Evolutionary conservation across 2,329 filamentous ascomycete genomes (phyloP), one percentile per base, ranked within the genome.

Genomic region (Fonsecaea nubica): DNA sequence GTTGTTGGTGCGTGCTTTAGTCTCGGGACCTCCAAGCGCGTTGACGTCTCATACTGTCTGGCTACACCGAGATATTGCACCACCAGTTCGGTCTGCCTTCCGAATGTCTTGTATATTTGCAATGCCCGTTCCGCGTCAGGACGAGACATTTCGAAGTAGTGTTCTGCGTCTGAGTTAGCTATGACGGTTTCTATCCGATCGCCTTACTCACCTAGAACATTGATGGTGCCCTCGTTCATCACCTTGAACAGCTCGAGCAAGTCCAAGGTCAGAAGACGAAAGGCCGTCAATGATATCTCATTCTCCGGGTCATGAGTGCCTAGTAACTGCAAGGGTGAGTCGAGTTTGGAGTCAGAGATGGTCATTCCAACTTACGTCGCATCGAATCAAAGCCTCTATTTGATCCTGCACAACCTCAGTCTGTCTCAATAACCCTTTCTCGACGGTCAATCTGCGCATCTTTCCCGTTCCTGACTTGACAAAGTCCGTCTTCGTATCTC

Each of bases 71-170:
- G 86, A 75, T 94, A 99, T 74, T 92, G 89, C 15, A 99, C 94
- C 0, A 98, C 94, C 71, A 90, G 88, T 73, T 98, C 93, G 6
- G 95, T 99, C 78, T 97, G 93, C 74, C 88, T 90, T 15, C 92
- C 92, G 75, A 99, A 99, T 15, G 86, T 90, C 76, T 93, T 92
- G 80, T 99, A 99, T 68, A 99, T 94, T 67, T 89, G 86, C 80
- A 99, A 88, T 64, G 95, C 93, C 69, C 93, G 87, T 77, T 97
- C 92, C 66, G 95, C 96, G 79, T 99, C 95, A 32, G 92, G 86
- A 75, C 92, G 92, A 58, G 95, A 97, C 90, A 99, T 94, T 81
- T 99, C 95, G 74, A 99, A 99, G 79, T 98, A 99, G 79, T 96
- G 92, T 73, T 95, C 93, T 96, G 69, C 25, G 62, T 36, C 18